phyloP scores from a whole-genome alignment of 345 rosid genomes.

The Bretschneidera sinensis region DNA sequence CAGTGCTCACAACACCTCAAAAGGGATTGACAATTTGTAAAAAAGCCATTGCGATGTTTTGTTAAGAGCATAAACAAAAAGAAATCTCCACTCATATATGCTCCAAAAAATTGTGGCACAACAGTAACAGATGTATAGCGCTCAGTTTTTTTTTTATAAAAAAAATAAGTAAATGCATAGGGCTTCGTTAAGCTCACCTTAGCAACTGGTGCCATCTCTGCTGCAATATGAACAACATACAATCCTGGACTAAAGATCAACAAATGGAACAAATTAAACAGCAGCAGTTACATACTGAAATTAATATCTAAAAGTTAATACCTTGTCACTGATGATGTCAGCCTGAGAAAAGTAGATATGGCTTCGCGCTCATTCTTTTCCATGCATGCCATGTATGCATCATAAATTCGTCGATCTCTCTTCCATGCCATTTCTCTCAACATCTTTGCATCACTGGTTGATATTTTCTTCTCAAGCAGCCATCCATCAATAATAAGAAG shows the following conservation, averaged over 20 bases:
- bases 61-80: too few relatives aligned
- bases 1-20: too few relatives aligned
- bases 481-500: slow-evolving; percentile 88
- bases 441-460: slow-evolving; percentile 49
- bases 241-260: slow-evolving; percentile 76
- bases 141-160: too few relatives aligned
- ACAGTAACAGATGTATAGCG: too few relatives aligned
- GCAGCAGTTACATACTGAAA: slow-evolving; percentile 7
- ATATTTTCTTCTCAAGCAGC: slow-evolving; percentile 84
- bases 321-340: slow-evolving; percentile 61
- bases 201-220: slow-evolving; percentile 99
- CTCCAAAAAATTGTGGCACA: background rate
- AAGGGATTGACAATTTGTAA: too few relatives aligned
- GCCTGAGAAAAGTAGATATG: slow-evolving; percentile 53
- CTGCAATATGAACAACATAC: slow-evolving; percentile 84
- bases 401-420: slow-evolving; percentile 55
- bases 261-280: slow-evolving; percentile 28
- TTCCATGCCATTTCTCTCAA: slow-evolving; percentile 87
- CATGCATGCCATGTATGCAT: slow-evolving; percentile 57
- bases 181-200: slow-evolving; percentile 54
- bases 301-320: slow-evolving; percentile 21
- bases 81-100: background rate
- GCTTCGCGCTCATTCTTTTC: slow-evolving; percentile 67
- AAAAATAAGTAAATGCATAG: slow-evolving; percentile 10
- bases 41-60: too few relatives aligned